phyloP scores from a whole-genome alignment of 169 alveolate genomes.

The Plasmodium knowlesi region DNA sequence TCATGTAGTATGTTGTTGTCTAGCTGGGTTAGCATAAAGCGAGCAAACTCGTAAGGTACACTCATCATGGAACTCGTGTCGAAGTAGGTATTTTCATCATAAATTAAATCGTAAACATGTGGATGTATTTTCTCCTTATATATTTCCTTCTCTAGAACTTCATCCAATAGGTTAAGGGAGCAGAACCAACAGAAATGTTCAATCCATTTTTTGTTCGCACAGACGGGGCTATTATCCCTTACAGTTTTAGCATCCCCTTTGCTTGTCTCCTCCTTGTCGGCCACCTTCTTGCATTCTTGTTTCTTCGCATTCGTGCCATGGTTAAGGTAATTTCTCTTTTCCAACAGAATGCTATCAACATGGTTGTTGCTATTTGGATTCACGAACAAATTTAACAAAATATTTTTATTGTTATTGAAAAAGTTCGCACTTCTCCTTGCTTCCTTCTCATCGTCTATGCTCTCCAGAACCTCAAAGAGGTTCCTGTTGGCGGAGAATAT shows the following conservation, averaged over 20 bases:
- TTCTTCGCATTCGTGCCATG: background rate
- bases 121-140: conserved; percentile 57
- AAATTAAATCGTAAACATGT: conserved; percentile 49
- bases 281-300: background rate
- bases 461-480: conserved; percentile 50
- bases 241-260: background rate
- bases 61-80: conserved; percentile 72
- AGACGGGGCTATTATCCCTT: background rate
- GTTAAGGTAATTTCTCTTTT: background rate
- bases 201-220: conserved; percentile 52
- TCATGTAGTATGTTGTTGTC: conserved; percentile 14
- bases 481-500: conserved; percentile 19
- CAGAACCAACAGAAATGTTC: conserved; percentile 64
- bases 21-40: conserved; percentile 47
- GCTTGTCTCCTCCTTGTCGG: background rate
- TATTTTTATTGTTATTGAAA: conserved; percentile 61
- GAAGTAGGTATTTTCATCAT: conserved; percentile 60
- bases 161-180: conserved; percentile 59
- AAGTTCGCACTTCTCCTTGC: conserved; percentile 64
- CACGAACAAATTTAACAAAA: conserved; percentile 37
- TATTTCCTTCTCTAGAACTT: conserved; percentile 64
- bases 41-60: conserved; percentile 64
- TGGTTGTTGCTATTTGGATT: conserved; percentile 10
- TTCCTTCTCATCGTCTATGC: conserved; percentile 58
- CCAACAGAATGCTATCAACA: conserved; percentile 10